A percentile compares a stretch with the other conserved stretches of the same genome.
These are phyloP conservation scores for Conticribra guillardii DNA, from an alignment of 108 stramenopile species.

Conservation along the genomic window DNA sequence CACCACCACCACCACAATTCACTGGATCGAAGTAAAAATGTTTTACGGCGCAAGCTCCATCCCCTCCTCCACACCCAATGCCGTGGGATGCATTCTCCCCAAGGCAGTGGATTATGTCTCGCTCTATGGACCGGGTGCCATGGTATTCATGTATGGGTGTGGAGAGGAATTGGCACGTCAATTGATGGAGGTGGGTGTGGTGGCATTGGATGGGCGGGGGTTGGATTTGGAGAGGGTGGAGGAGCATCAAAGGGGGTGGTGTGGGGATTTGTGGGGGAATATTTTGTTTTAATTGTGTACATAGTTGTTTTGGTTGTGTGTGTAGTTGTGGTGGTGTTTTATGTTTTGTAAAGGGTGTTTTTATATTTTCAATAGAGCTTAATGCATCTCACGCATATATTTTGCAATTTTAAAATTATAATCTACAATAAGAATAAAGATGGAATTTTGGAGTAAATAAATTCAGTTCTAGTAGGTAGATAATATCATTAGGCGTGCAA, in stretches of 20 bases:
- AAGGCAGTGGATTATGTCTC: constrained; percentile 57
- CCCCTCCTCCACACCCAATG: constrained; percentile 54
- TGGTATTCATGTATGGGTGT: constrained; percentile 76
- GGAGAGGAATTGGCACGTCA: constrained; percentile 58
- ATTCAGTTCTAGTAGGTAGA: too few species aligned
- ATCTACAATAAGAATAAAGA: too few species aligned
- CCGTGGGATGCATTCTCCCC: constrained; percentile 62
- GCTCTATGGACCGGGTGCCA: constrained; percentile 64
- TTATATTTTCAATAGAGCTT: too few species aligned
- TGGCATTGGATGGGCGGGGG: constrained; percentile 61
- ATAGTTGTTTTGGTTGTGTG: background rate
- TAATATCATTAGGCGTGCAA: too few species aligned
- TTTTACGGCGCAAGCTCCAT: constrained; percentile 83
- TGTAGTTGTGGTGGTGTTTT: too few species aligned
- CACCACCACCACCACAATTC: constrained; percentile 44
- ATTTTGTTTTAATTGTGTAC: constrained; percentile 57
- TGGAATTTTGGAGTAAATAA: too few species aligned
- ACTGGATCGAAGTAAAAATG: constrained; percentile 87
- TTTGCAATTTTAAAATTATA: too few species aligned
- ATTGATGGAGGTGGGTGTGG: constrained; percentile 55
- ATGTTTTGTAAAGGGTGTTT: too few species aligned
- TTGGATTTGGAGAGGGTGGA: constrained; percentile 50
- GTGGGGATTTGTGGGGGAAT: constrained; percentile 58
- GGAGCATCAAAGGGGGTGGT: constrained; percentile 67
- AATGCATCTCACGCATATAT: too few species aligned